Percentiles rank a stretch among this genome's conserved stretches.
phyloP scores from a whole-genome alignment of 768 basidiomycete genomes.

The Mycena galericulata region DNA sequence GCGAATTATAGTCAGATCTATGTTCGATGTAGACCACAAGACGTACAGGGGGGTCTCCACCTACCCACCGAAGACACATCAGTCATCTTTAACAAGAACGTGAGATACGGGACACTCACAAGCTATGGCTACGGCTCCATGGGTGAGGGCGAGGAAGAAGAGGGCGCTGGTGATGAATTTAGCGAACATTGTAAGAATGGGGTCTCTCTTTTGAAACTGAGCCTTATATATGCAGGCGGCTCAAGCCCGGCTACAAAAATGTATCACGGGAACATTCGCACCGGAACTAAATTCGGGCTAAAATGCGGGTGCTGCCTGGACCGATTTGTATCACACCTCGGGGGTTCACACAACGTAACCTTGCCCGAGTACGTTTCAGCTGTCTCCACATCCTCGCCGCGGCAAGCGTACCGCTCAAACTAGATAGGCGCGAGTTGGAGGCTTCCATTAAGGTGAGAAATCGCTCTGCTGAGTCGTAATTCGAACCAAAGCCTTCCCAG shows the following conservation, averaged over 20 bases:
- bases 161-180: constrained; percentile 1
- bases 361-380: not conserved
- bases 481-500: not conserved
- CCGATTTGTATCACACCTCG: not conserved
- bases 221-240: not conserved
- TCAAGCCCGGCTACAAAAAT: not conserved
- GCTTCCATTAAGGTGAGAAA: not conserved
- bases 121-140: not conserved
- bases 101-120: not conserved
- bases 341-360: not conserved
- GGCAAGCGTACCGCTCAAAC: not conserved
- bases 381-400: not conserved
- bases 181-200: not conserved
- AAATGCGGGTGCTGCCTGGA: no score
- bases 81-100: not conserved
- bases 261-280: not conserved
- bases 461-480: not conserved
- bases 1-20: not conserved
- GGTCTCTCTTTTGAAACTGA: not conserved
- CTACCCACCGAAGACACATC: not conserved
- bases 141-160: not conserved
- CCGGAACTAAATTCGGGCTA: not conserved
- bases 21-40: not conserved
- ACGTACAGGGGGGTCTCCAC: constrained; percentile 6
- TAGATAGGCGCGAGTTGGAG: not conserved